A percentile compares a stretch with the other conserved stretches of the same genome.
Conservation (phyloP, 768 basidiomycete species). For the Brasilioporus rufonigricans region DNA sequence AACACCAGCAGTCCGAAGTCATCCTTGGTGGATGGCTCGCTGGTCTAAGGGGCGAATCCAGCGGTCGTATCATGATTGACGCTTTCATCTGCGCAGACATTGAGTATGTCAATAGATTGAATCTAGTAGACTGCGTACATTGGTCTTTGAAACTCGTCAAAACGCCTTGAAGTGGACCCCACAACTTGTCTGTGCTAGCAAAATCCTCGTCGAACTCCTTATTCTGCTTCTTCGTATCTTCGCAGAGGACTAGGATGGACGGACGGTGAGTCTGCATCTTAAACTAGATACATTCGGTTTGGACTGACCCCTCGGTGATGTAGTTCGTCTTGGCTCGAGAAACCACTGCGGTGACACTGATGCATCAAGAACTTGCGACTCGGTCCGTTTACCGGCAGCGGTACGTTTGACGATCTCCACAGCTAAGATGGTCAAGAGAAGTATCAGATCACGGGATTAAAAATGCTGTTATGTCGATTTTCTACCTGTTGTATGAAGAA, state of each 20-base stretch:
- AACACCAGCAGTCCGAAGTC: conserved; percentile 42
- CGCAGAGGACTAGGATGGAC: conserved; percentile 59
- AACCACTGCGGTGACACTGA: conserved; percentile 45
- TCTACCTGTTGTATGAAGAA: conserved; percentile 51
- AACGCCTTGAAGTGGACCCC: conserved; percentile 77
- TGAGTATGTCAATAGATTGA: not conserved
- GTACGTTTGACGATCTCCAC: conserved; percentile 44
- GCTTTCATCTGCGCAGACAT: conserved; percentile 49
- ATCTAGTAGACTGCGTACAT: conserved; percentile 37
- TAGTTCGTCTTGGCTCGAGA: too few relatives aligned
- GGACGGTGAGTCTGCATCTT: not conserved
- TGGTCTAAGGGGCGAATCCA: conserved; percentile 73
- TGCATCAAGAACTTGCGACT: conserved; percentile 41
- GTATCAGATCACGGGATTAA: not conserved
- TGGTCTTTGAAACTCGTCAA: conserved; percentile 80
- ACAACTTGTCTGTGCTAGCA: conserved; percentile 49
- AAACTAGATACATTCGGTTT: too few relatives aligned
- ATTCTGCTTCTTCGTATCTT: conserved; percentile 61
- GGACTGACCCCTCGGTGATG: conserved; percentile 73
- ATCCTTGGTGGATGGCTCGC: conserved; percentile 57
- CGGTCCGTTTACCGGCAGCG: conserved; percentile 42
- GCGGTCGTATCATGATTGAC: conserved; percentile 63
- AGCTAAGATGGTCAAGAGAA: conserved; percentile 25
- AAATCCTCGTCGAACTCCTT: conserved; percentile 67
- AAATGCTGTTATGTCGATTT: not conserved